A percentile compares a stretch with the other conserved stretches of the same genome.
phyloP scores from a whole-genome alignment of 345 rosid species.

The Hirschfeldia incana region DNA sequence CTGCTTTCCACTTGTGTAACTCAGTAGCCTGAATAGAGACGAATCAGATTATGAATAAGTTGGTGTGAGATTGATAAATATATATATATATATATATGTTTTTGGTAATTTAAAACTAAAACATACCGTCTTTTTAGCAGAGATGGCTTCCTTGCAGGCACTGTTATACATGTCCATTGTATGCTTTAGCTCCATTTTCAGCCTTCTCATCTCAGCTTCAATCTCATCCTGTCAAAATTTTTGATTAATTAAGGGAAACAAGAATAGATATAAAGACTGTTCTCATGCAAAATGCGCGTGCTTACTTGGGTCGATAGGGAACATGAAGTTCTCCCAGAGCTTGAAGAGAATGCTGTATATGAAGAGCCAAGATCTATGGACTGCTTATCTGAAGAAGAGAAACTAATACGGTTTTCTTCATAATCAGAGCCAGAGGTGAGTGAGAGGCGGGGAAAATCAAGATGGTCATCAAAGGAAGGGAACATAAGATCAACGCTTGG shows the following conservation, averaged over 20 bases:
- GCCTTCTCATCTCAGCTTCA: conserved; percentile 84
- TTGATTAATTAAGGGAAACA: background rate
- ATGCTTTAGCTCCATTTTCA: conserved; percentile 68
- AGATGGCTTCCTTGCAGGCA: conserved; percentile 77
- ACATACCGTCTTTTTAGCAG: conserved; percentile 62
- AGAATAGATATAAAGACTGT: background rate
- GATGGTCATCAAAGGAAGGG: conserved; percentile 43
- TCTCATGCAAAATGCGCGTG: background rate
- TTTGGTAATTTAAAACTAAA: too few species aligned
- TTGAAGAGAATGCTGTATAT: conserved; percentile 43
- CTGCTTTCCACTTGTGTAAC: conserved; percentile 58
- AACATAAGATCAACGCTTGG: conserved; percentile 51
- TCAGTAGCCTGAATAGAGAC: conserved; percentile 50
- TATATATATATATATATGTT: too few species aligned
- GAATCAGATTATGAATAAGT: background rate
- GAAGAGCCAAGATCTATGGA: conserved; percentile 51
- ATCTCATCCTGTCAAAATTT: conserved; percentile 58
- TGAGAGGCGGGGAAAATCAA: conserved; percentile 49
- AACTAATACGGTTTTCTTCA: conserved; percentile 52
- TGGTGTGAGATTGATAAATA: background rate
- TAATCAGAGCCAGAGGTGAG: conserved; percentile 54
- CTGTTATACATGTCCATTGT: conserved; percentile 74
- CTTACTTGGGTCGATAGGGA: conserved; percentile 53
- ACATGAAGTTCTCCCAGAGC: conserved; percentile 47
- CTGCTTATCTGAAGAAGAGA: conserved; percentile 27